Conservation (phyloP, 179 eudicot species). For the Spinacia oleracea region DNA sequence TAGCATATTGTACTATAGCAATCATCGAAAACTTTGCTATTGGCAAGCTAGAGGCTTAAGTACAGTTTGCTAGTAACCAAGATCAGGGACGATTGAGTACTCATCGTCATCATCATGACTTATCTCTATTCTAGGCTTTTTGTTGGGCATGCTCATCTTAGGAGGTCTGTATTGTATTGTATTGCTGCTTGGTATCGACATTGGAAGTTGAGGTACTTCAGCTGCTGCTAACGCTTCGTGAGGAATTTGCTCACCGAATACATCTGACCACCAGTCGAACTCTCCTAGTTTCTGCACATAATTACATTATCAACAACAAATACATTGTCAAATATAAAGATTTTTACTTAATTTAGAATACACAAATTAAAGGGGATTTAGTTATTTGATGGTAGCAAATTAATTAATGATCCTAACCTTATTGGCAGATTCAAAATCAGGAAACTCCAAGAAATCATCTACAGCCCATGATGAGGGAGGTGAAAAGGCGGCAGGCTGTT, state of each 20-base stretch:
- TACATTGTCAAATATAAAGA: not conserved
- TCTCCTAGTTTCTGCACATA: conserved; percentile 60
- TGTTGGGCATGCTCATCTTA: conserved; percentile 50
- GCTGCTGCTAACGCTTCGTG: conserved; percentile 65
- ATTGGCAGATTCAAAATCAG: conserved; percentile 58
- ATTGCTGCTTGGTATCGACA: conserved; percentile 41
- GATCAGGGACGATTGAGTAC: conserved; percentile 89
- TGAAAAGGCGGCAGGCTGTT: conserved; percentile 38
- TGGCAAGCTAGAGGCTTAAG: conserved; percentile 19
- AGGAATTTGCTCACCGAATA: conserved; percentile 60
- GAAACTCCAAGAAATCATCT: conserved; percentile 76
- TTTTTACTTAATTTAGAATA: not conserved
- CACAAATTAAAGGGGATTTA: not conserved
- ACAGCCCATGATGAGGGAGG: conserved; percentile 76
- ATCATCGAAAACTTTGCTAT: not conserved
- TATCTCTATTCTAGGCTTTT: conserved; percentile 67
- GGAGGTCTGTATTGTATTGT: conserved; percentile 41
- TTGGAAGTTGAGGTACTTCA: conserved; percentile 86
- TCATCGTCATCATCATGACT: conserved; percentile 57
- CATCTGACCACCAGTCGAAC: conserved; percentile 72
- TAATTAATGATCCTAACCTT: conserved; percentile 47
- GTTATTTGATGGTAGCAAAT: not conserved
- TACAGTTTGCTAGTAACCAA: conserved; percentile 47
- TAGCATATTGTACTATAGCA: not conserved
- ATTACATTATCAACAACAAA: not conserved